A percentile compares a stretch with the other conserved stretches of the same genome.
Conservation (phyloP, 1,139 yeast species). For the Scheffersomyces lignicola region DNA sequence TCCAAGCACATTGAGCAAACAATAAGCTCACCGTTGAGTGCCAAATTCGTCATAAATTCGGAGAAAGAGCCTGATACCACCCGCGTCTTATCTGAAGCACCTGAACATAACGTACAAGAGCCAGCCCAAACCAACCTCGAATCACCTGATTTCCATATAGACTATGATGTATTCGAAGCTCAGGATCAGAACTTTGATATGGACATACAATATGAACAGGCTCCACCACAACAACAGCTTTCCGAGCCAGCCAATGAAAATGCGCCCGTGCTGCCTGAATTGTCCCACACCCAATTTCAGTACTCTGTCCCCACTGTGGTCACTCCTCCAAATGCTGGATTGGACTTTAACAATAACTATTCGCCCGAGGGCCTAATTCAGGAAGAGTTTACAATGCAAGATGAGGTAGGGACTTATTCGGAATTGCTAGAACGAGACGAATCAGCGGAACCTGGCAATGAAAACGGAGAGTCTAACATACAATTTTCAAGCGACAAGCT, state of each 20-base stretch:
- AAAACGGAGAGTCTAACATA: too few relatives aligned
- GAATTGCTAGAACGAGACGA: background rate
- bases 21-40: background rate
- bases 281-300: background rate
- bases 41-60: background rate
- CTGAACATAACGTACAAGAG: too few relatives aligned
- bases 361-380: conserved; percentile 9
- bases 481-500: background rate
- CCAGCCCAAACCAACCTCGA: too few relatives aligned
- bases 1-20: background rate
- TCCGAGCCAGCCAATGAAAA: conserved; percentile 6
- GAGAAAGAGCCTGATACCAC: too few relatives aligned
- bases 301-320: background rate
- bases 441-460: background rate
- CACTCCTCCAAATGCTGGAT: conserved; percentile 3
- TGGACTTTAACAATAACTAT: conserved; percentile 2
- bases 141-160: background rate
- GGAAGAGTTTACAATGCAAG: conserved; percentile 12
- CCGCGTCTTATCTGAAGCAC: too few relatives aligned
- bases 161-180: background rate
- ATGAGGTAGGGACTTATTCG: conserved; percentile 6
- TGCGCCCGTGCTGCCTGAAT: conserved; percentile 1
- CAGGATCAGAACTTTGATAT: conserved; percentile 2
- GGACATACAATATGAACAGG: background rate
- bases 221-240: conserved; percentile 8